phyloP scores from a whole-genome alignment of 1,284 basidiomycete genomes.

The Inonotus hispidus region DNA sequence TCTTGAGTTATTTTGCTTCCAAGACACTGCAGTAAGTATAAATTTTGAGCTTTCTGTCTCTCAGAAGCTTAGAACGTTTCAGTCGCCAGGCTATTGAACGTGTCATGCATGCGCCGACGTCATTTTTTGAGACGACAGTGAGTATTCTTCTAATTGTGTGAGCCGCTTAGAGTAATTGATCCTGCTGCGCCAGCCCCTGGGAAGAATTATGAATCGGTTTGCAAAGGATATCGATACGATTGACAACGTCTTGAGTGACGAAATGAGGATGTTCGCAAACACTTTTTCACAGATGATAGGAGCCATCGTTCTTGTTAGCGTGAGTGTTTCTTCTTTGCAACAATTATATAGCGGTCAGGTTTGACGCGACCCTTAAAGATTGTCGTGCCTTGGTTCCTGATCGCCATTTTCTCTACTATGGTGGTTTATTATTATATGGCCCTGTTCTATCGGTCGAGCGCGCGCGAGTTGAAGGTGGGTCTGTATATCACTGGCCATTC shows the following conservation, averaged over 20 bases:
- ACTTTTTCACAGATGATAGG: slow-evolving; percentile 37
- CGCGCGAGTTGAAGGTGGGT: slow-evolving; percentile 79
- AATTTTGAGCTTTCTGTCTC: neutral
- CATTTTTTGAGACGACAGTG: slow-evolving; percentile 85
- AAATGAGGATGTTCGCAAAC: slow-evolving; percentile 69
- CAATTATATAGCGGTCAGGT: neutral
- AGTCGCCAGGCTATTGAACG: slow-evolving; percentile 50
- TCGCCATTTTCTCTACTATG: slow-evolving; percentile 59
- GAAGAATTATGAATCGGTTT: slow-evolving; percentile 86
- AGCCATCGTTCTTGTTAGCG: slow-evolving; percentile 24
- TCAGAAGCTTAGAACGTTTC: neutral
- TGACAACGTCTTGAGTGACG: slow-evolving; percentile 74
- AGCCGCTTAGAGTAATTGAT: neutral
- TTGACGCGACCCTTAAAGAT: slow-evolving; percentile 36
- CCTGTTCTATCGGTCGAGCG: slow-evolving; percentile 81
- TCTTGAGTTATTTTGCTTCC: slow-evolving; percentile 53
- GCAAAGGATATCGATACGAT: slow-evolving; percentile 84
- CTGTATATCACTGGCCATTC: slow-evolving; percentile 17
- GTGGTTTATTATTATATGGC: slow-evolving; percentile 62
- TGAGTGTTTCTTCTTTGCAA: neutral
- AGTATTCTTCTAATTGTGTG: slow-evolving; percentile 19
- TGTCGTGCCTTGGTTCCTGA: slow-evolving; percentile 80
- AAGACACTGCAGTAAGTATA: slow-evolving; percentile 35
- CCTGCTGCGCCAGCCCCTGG: slow-evolving; percentile 53
- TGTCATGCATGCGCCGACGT: slow-evolving; percentile 75